Evolutionary conservation across 306 rosid genomes (phyloP), one percentile per base, ranked within the genome.

Genomic region (Notholithocarpus densiflorus): DNA sequence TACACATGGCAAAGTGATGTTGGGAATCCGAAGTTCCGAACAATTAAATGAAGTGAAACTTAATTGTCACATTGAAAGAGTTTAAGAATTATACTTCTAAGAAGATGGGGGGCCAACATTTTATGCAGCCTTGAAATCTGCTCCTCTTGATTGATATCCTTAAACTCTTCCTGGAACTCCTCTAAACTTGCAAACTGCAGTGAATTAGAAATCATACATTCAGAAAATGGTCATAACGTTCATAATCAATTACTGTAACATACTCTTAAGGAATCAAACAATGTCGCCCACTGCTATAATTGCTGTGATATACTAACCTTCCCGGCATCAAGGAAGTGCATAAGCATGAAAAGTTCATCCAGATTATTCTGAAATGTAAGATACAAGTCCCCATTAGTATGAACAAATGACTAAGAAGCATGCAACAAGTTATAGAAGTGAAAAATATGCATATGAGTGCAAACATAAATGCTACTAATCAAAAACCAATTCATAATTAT

Each of bases 271-370:
- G 53, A 61, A 66, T 75, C 29, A 57, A 54, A 80, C 68, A 27
- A 4, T n/a, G 62, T 62, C 45, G 53, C 74, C 66, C 29, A 62
- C 80, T 80, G 59, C 55, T 73, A 84, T 26, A 55, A 32, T 78
- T 48, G 68, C 75, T 78, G 59, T 69, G 75, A 59, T 21, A 76
- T 17, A 89, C 98, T 85, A 82, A 95, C 99, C 99, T 96, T 96
- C 75, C 98, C 99, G 45, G 97, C 96, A 74, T 93, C 99, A 80
- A 96, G 99, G 86, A 96, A 96, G 87, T 96, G 99, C 99, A 96
- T 96, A 72, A 96, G 96, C 99, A 96, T 93, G 81, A 96, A 96
- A 73, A 96, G 97, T 80, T 96, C 99, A 31, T 96, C 99, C 80
- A 96, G 86, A 80, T 96, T 96, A 85, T 96, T 96, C 99, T 96